Evolutionary conservation across 2,329 filamentous ascomycete species (phyloP).

Genomic region (Fusarium cicatricum): DNA sequence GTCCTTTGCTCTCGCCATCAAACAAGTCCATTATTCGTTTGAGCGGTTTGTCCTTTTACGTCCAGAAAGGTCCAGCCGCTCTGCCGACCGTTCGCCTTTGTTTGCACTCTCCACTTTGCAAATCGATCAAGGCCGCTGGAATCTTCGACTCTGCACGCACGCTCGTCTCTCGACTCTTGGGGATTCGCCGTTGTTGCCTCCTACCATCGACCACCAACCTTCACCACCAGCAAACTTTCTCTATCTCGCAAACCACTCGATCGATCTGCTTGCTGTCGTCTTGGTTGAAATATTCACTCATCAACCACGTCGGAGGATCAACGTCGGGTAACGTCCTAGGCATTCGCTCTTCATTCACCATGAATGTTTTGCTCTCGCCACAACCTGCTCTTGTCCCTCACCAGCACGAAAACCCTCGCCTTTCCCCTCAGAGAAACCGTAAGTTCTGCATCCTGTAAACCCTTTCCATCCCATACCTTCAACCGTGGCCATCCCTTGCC

Average conservation of each 20-base stretch:
- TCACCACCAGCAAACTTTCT: neutral
- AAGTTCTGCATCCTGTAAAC: conserved; percentile 45
- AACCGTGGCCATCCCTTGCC: conserved; percentile 2
- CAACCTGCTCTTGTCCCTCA: conserved; percentile 67
- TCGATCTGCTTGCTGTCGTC: neutral
- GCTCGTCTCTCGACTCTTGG: conserved; percentile 2
- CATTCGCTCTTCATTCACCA: conserved; percentile 46
- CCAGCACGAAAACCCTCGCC: conserved; percentile 63
- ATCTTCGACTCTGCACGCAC: neutral
- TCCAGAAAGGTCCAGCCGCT: neutral
- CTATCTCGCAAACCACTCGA: conserved; percentile 1
- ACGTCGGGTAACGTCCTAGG: conserved; percentile 10
- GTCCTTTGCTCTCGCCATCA: neutral
- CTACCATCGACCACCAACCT: conserved; percentile 2
- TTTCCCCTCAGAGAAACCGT: conserved; percentile 65
- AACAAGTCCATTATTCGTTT: neutral
- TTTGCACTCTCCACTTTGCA: neutral
- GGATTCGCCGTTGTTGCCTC: conserved; percentile 5
- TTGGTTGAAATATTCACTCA: conserved; percentile 26
- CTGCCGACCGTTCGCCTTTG: neutral
- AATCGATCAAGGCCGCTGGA: neutral
- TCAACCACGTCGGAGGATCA: conserved; percentile 10
- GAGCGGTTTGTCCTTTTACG: neutral
- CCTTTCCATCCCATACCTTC: neutral
- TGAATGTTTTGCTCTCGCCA: conserved; percentile 70